Evolutionary conservation across 805 yeast species (phyloP), one percentile per base, ranked within the genome.

Genomic region (Saccharomycopsis malanga): DNA sequence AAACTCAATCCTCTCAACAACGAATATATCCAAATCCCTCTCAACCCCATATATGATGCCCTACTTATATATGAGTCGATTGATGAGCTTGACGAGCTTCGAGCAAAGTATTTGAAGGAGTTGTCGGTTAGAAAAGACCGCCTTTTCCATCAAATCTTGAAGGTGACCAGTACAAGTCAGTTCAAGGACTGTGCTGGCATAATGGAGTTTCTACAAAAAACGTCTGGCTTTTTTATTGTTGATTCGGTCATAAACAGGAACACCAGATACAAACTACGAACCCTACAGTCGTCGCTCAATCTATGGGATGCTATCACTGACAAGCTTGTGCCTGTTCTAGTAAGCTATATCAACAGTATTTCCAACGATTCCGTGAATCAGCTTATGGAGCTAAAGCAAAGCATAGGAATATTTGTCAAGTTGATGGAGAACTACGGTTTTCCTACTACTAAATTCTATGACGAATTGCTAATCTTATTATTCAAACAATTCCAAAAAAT

Each of bases 1-100:
- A 70, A 67, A 54, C 72, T 74, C 48, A 70, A 74, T 54, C 70
- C 81, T 2, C 64, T 81, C 42, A 66, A 70, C 5, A 75, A 73
- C 43, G 66, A 67, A 4, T 58, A 61, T n/a, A 55, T 72, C 3
- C 60, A 66, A 15, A 71, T 87, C 27, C 80, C 81, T 47, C 62
- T 89, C 48, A 73, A 79, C n/a, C 83, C 88, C 4, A 69, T 91
- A 24, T 85, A 79, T 61, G 96, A 91, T 64, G 80, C 94, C 3
- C 74, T 86, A 23, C 70, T 89, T 56, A 94, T 93, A 1, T 89
- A 82, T 59, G 77, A 81, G 49, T 80, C 88, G 3, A 71, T 89
- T 40, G 79, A 81, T 44, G 83, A 81, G 57, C 65, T 72, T 15
- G 79, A 75, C n/a, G 72, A 71, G 43, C 70, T 93, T 44, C 71